These are phyloP conservation scores for Asterophora parasitica DNA, from an alignment of 768 basidiomycete genomes.

Conservation along the genomic window DNA sequence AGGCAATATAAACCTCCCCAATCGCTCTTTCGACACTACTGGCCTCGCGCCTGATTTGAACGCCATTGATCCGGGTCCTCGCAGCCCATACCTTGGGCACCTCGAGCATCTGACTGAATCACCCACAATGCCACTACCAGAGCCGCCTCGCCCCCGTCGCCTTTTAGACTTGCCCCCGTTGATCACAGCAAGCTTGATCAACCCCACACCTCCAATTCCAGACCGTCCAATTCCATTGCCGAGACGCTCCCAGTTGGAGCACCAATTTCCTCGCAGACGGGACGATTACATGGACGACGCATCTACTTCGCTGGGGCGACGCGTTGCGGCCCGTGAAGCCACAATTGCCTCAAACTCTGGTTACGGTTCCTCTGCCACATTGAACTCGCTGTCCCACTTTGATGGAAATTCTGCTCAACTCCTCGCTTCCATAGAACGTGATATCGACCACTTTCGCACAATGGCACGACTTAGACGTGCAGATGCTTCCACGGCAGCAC, in stretches of 20 bases:
- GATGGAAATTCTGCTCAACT: slow-evolving; percentile 9
- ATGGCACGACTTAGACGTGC: slow-evolving; percentile 19
- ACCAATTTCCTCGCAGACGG: slow-evolving; percentile 20
- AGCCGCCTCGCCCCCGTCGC: background rate
- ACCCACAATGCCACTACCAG: background rate
- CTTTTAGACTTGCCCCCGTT: slow-evolving; percentile 1
- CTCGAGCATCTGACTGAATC: background rate
- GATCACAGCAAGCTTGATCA: background rate
- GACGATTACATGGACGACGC: slow-evolving; percentile 28
- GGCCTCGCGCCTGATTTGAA: slow-evolving; percentile 37
- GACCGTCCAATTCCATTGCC: slow-evolving; percentile 10
- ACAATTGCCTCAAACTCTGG: slow-evolving; percentile 17
- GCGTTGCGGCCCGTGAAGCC: slow-evolving; percentile 36
- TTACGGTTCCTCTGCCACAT: slow-evolving; percentile 3
- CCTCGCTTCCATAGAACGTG: slow-evolving; percentile 20
- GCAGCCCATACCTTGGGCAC: slow-evolving; percentile 1
- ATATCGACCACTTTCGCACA: slow-evolving; percentile 20
- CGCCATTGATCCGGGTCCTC: slow-evolving; percentile 27
- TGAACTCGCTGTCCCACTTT: slow-evolving; percentile 12
- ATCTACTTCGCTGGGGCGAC: slow-evolving; percentile 33
- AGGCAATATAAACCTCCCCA: slow-evolving; percentile 21
- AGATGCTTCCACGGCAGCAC: slow-evolving; percentile 16
- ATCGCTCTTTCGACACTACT: slow-evolving; percentile 11
- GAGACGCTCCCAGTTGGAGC: slow-evolving; percentile 24
- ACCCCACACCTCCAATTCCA: slow-evolving; percentile 1